Evolutionary conservation across 2,329 filamentous ascomycete genomes (phyloP).

Genomic region (Paecilomyces sp.): DNA sequence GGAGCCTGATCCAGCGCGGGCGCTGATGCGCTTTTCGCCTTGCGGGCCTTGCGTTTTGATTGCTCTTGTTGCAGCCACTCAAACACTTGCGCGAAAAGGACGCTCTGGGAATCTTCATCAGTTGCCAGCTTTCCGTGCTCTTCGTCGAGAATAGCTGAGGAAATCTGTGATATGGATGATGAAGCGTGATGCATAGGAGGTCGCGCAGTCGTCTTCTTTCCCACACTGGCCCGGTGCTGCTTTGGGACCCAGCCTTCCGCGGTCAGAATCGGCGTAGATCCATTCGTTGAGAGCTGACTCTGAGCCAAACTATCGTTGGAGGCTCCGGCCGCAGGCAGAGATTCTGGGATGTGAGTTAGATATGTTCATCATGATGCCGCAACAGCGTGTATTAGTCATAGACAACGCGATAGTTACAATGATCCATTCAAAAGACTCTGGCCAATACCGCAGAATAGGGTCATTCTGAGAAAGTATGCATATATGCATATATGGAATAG

Average conservation of each 20-base stretch:
- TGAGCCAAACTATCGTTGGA: not conserved
- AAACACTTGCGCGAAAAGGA: slow-evolving; percentile 63
- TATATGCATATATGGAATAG: too few relatives aligned
- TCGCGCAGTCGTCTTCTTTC: slow-evolving; percentile 20
- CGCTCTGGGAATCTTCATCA: slow-evolving; percentile 25
- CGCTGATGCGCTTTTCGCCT: slow-evolving; percentile 38
- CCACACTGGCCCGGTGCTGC: slow-evolving; percentile 20
- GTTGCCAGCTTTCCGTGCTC: slow-evolving; percentile 15
- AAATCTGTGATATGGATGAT: slow-evolving; percentile 19
- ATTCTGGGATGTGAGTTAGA: not conserved
- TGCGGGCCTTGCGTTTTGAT: slow-evolving; percentile 54
- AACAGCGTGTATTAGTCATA: not conserved
- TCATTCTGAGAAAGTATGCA: not conserved
- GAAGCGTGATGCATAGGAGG: slow-evolving; percentile 10
- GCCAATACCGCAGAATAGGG: not conserved
- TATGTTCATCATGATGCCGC: not conserved
- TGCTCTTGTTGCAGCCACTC: slow-evolving; percentile 82
- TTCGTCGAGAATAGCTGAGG: slow-evolving; percentile 13
- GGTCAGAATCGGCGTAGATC: not conserved
- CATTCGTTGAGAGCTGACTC: not conserved
- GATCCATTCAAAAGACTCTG: not conserved
- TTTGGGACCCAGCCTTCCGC: slow-evolving; percentile 12
- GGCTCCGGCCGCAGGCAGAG: not conserved
- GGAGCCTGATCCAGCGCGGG: slow-evolving; percentile 3
- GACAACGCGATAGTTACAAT: not conserved